Evolutionary conservation across 257 asterid genomes (phyloP), one percentile per base, ranked within the genome.

Genomic region (Nyctanthes arbortristis): DNA sequence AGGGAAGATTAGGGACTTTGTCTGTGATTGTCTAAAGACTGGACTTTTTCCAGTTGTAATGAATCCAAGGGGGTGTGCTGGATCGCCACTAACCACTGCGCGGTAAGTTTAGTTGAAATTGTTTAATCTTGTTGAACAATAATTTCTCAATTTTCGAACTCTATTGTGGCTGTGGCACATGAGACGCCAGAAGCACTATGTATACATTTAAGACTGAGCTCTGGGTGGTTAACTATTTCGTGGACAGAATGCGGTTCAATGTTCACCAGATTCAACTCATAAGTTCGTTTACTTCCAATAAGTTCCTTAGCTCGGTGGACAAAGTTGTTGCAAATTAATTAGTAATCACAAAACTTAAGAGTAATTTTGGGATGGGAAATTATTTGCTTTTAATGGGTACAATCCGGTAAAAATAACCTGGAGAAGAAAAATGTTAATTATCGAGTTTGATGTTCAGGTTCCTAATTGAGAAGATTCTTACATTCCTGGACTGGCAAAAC

Each of bases 31-130:
- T 82, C 76, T 91, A 82, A 85, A 84, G 78, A 73, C 89, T 71
- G 97, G 99, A 60, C 78, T 75, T 70, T 94, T 94, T 65, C 97
- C 99, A 0, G 80, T 91, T 67, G 97, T 94, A 36, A 80, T 94
- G 95, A 94, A 94, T 82, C 99, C 99, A 10, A 84, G 99, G 68
- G 99, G 99, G 22, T 94, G 97, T 78, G 99, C 97, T 16, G 90
- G 90, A 66, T 91, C 99, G 4, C 99, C 99, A 3, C 69, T 94
- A 65, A 91, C 93, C 29, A 91, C 97, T 37, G 85, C 99, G 16
- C 73, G 97, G 99, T 91, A 71, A 70, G 82, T 75, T 58, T 56
- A 28, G 28, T 16, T 49, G 1, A 31, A 29, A n/a, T 45, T 14
- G 7, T 33, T 35, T 66, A 29, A 29, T 68, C 39, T 33, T 75